A percentile compares a stretch with the other conserved stretches of the same genome.
Evolutionary conservation across 2,329 filamentous ascomycete species (phyloP).

Genomic region (Colletotrichum tofieldiae): DNA sequence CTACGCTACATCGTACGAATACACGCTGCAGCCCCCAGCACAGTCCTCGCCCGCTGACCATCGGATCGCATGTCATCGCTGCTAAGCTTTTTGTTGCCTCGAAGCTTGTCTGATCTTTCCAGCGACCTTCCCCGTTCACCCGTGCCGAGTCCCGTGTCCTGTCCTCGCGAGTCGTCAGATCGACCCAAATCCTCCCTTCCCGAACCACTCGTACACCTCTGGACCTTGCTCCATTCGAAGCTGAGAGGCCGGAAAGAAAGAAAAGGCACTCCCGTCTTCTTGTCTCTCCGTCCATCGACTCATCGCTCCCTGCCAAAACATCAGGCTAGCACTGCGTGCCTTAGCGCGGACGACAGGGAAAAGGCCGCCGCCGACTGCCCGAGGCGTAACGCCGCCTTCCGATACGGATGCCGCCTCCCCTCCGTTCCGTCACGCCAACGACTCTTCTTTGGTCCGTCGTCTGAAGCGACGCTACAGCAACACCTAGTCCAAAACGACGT

Average conservation of each 20-base stretch:
- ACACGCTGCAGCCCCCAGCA: background rate
- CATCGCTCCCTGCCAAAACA: background rate
- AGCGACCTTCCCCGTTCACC: conserved; percentile 24
- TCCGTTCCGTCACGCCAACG: background rate
- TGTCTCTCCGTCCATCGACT: background rate
- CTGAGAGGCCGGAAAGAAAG: background rate
- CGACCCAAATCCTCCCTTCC: background rate
- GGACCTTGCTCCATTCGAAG: background rate
- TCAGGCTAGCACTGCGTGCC: background rate
- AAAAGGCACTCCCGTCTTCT: background rate
- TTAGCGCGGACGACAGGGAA: conserved; percentile 1
- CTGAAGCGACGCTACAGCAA: background rate
- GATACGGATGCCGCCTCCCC: conserved; percentile 14
- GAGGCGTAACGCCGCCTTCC: conserved; percentile 15
- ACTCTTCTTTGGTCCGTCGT: background rate
- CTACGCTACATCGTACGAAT: background rate
- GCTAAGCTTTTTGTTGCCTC: conserved; percentile 42
- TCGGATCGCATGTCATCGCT: conserved; percentile 31
- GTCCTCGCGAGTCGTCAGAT: conserved; percentile 7
- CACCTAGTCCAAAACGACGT: background rate
- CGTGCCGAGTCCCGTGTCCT: conserved; percentile 19
- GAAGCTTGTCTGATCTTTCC: conserved; percentile 42
- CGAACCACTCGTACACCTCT: background rate
- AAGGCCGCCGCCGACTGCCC: background rate
- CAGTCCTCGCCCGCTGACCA: conserved; percentile 12